These are phyloP conservation scores for Blastomyces gilchristii DNA, from an alignment of 2,329 filamentous ascomycete species.

Conservation along the genomic window DNA sequence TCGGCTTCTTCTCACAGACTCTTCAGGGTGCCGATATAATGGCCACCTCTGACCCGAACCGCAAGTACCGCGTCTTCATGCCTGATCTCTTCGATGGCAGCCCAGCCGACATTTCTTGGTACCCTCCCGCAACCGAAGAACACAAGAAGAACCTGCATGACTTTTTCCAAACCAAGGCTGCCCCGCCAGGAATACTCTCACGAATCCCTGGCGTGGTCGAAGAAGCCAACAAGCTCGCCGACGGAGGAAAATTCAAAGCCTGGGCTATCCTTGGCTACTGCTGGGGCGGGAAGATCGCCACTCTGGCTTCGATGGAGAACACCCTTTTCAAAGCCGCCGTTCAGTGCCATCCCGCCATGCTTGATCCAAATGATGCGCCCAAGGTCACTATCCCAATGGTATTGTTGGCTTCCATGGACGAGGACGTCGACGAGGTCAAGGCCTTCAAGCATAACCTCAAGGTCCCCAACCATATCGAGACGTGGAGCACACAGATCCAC, in stretches of 20 bases:
- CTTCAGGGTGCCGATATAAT: slow-evolving; percentile 55
- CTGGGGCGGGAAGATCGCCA: slow-evolving; percentile 42
- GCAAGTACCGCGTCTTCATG: slow-evolving; percentile 75
- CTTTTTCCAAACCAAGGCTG: slow-evolving; percentile 49
- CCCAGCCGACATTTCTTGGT: slow-evolving; percentile 54
- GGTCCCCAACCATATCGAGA: slow-evolving; percentile 23
- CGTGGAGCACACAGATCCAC: slow-evolving; percentile 26
- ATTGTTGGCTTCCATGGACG: slow-evolving; percentile 45
- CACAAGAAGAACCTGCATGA: slow-evolving; percentile 50
- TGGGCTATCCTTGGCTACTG: slow-evolving; percentile 55
- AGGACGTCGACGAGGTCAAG: slow-evolving; percentile 37
- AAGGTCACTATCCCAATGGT: slow-evolving; percentile 44
- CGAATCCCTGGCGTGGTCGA: slow-evolving; percentile 47
- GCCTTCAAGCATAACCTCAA: slow-evolving; percentile 24
- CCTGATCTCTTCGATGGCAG: slow-evolving; percentile 82
- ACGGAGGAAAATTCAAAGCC: slow-evolving; percentile 35
- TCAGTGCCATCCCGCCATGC: slow-evolving; percentile 46
- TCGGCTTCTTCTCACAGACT: slow-evolving; percentile 54
- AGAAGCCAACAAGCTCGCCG: slow-evolving; percentile 41
- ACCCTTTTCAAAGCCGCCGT: slow-evolving; percentile 45
- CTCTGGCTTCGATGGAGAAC: slow-evolving; percentile 38
- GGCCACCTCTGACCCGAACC: slow-evolving; percentile 52
- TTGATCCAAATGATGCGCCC: slow-evolving; percentile 43
- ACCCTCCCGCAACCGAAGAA: slow-evolving; percentile 50
- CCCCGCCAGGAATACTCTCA: slow-evolving; percentile 47